Evolutionary conservation across 2,329 filamentous ascomycete genomes (phyloP).

Genomic region (Aureobasidium lini): DNA sequence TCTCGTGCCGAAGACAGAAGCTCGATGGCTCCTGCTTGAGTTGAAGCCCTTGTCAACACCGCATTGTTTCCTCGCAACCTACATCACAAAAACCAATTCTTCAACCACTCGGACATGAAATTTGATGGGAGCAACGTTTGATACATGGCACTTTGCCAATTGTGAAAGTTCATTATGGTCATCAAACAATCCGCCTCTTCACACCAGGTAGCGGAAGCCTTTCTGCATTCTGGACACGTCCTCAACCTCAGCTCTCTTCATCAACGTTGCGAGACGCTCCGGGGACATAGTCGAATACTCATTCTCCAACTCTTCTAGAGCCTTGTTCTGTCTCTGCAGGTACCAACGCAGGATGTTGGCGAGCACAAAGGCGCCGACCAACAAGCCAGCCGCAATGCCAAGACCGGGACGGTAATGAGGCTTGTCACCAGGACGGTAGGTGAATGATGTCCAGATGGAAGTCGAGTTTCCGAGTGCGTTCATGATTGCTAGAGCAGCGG

Average conservation of each 20-base stretch:
- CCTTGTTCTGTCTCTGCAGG: conserved; percentile 40
- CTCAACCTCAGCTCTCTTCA: conserved; percentile 46
- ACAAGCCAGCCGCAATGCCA: conserved; percentile 27
- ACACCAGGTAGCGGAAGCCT: conserved; percentile 48
- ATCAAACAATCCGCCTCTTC: not conserved
- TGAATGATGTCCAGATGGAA: conserved; percentile 52
- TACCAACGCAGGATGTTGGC: conserved; percentile 24
- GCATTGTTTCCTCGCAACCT: not conserved
- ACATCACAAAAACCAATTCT: not conserved
- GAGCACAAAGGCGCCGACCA: conserved; percentile 21
- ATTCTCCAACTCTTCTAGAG: conserved; percentile 44
- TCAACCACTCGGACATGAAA: not conserved
- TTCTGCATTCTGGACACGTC: conserved; percentile 47
- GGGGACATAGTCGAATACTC: conserved; percentile 39
- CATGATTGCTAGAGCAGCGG: conserved; percentile 65
- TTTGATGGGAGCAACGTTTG: not conserved
- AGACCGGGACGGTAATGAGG: conserved; percentile 27
- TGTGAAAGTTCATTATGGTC: not conserved
- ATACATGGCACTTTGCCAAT: not conserved
- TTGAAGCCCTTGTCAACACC: no score
- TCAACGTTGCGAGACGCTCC: conserved; percentile 40
- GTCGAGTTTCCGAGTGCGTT: conserved; percentile 64
- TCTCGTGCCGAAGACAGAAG: not conserved
- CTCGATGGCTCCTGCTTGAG: not conserved
- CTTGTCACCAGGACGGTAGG: conserved; percentile 24